A percentile compares a stretch with the other conserved stretches of the same genome.
phyloP scores from a whole-genome alignment of 2,329 filamentous ascomycete species.

The Microascus cirrosus region DNA sequence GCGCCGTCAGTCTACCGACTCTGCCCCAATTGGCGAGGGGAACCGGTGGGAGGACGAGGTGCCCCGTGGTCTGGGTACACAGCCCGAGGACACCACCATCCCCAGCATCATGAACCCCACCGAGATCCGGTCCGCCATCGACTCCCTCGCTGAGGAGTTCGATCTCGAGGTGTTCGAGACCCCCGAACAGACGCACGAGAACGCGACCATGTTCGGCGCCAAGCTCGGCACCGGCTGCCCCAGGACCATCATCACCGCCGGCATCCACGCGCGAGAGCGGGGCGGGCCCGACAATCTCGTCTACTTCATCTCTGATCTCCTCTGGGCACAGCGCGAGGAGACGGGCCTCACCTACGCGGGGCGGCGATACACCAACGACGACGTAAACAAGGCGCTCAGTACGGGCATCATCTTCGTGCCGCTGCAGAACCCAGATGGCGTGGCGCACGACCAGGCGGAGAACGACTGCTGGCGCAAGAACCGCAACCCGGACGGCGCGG shows the following conservation, averaged over 20 bases:
- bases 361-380: slow-evolving; percentile 35
- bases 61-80: slow-evolving; percentile 1
- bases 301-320: slow-evolving; percentile 46
- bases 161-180: slow-evolving; percentile 27
- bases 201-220: slow-evolving; percentile 24
- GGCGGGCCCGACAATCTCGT: slow-evolving; percentile 44
- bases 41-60: slow-evolving; percentile 1
- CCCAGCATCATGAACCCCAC: slow-evolving; percentile 29
- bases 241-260: slow-evolving; percentile 39
- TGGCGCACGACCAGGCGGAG: slow-evolving; percentile 36
- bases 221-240: slow-evolving; percentile 27
- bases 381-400: slow-evolving; percentile 38
- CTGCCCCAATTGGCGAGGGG: background rate
- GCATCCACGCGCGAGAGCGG: slow-evolving; percentile 46
- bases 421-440: slow-evolving; percentile 42
- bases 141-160: slow-evolving; percentile 27
- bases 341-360: slow-evolving; percentile 39
- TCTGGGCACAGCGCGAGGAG: slow-evolving; percentile 36
- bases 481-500: slow-evolving; percentile 30
- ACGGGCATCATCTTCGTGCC: slow-evolving; percentile 42
- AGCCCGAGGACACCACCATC: slow-evolving; percentile 10
- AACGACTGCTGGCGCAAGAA: slow-evolving; percentile 46
- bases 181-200: slow-evolving; percentile 31
- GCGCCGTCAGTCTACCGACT: background rate
- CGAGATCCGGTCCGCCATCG: slow-evolving; percentile 31